phyloP scores from a whole-genome alignment of 192 early-diverging fungal genomes.

The Helicostylum pulchrum region DNA sequence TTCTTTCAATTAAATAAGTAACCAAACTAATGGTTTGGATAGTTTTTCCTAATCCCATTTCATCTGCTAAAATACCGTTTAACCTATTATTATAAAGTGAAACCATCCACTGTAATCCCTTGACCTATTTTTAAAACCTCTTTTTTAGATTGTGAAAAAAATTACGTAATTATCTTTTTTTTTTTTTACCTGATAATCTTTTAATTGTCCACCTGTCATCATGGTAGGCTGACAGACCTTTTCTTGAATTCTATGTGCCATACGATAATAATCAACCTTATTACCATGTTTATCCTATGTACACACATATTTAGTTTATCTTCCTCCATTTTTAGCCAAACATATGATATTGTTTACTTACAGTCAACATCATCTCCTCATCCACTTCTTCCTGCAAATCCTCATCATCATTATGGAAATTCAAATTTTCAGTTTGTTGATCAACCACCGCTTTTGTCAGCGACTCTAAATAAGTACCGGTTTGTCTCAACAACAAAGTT shows the following conservation, averaged over 20 bases:
- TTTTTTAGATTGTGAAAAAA: not conserved
- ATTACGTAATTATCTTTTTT: not conserved
- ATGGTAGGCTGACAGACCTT: slow-evolving; percentile 73
- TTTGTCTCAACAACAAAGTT: slow-evolving; percentile 85
- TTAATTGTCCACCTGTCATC: slow-evolving; percentile 84
- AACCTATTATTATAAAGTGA: slow-evolving; percentile 97
- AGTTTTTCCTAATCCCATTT: slow-evolving; percentile 88
- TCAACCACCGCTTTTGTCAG: slow-evolving; percentile 81
- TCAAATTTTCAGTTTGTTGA: slow-evolving; percentile 66
- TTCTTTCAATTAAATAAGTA: slow-evolving; percentile 92
- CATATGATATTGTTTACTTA: slow-evolving; percentile 2
- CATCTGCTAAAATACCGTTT: slow-evolving; percentile 96
- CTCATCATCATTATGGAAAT: slow-evolving; percentile 43
- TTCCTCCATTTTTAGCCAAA: too few relatives aligned
- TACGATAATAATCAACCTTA: slow-evolving; percentile 78
- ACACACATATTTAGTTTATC: not conserved
- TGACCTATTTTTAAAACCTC: slow-evolving; percentile 45
- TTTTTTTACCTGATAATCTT: slow-evolving; percentile 81
- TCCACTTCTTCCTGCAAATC: slow-evolving; percentile 31
- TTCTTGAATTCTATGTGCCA: slow-evolving; percentile 86
- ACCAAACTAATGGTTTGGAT: slow-evolving; percentile 97
- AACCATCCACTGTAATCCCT: slow-evolving; percentile 99
- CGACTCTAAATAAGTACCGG: slow-evolving; percentile 78
- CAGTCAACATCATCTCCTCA: slow-evolving; percentile 36
- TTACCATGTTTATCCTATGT: slow-evolving; percentile 38